Percentiles rank a stretch among this genome's conserved stretches.
These are phyloP conservation scores for Gossypium bickii DNA, from an alignment of 345 rosid species.

Conservation along the genomic window DNA sequence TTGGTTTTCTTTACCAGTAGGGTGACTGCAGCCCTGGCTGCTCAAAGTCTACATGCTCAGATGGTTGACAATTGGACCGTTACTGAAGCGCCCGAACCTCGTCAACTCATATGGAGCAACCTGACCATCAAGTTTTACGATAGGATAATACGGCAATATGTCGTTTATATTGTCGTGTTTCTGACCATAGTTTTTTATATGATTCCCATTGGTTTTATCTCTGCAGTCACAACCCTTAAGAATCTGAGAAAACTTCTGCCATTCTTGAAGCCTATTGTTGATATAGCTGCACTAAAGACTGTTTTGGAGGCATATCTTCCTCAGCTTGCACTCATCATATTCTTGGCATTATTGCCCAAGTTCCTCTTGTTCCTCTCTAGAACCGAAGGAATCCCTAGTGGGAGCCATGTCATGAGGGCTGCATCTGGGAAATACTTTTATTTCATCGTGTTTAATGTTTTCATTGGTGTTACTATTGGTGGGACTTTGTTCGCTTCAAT, in stretches of 20 bases:
- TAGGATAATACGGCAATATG: conserved; percentile 47
- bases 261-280: conserved; percentile 54
- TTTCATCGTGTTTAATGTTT: conserved; percentile 74
- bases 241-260: conserved; percentile 70
- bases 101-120: conserved; percentile 65
- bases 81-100: conserved; percentile 67
- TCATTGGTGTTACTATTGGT: conserved; percentile 78
- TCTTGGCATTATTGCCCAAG: conserved; percentile 71
- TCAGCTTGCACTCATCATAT: conserved; percentile 71
- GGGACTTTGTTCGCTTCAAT: conserved; percentile 54
- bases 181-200: conserved; percentile 68
- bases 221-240: conserved; percentile 69
- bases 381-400: conserved; percentile 70
- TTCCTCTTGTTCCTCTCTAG: conserved; percentile 76
- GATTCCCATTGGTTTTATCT: conserved; percentile 66
- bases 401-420: conserved; percentile 73
- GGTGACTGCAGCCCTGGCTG: conserved; percentile 63
- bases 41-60: conserved; percentile 76
- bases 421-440: conserved; percentile 92
- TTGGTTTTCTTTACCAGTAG: conserved; percentile 70
- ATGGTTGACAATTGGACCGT: conserved; percentile 68
- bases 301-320: conserved; percentile 85
- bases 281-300: conserved; percentile 39
- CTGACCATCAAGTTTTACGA: conserved; percentile 49
- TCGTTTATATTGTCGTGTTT: conserved; percentile 54